Percentiles rank a stretch among this genome's conserved stretches.
Conservation (phyloP, 1,284 basidiomycete species). For the Leccinum angustisporum region DNA sequence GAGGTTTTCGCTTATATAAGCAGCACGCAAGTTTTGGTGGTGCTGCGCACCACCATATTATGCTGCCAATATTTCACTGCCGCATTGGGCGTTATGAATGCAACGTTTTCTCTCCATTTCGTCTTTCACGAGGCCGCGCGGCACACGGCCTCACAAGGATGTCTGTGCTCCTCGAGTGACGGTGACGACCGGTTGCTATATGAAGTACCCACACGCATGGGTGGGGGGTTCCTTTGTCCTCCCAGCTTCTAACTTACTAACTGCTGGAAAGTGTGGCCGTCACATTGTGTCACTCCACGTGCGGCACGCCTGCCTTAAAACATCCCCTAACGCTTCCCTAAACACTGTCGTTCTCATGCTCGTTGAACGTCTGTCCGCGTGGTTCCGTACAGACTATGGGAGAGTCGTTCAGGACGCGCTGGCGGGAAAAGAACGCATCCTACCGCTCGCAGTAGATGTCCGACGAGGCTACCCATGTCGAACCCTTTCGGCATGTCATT, state of each 20-base stretch:
- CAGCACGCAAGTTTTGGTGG: too few species aligned
- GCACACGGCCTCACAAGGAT: not conserved
- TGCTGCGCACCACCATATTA: too few species aligned
- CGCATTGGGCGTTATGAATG: constrained; percentile 13
- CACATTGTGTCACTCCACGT: too few species aligned
- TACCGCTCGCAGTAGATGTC: constrained; percentile 12
- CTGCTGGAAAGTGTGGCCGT: too few species aligned
- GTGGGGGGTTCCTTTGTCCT: constrained; percentile 4
- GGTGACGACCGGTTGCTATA: constrained; percentile 13
- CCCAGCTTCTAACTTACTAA: not conserved
- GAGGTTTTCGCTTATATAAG: too few species aligned
- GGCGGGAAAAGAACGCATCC: constrained; percentile 26
- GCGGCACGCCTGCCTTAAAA: not conserved
- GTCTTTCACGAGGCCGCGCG: constrained; percentile 11
- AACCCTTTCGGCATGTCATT: constrained; percentile 18
- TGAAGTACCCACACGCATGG: constrained; percentile 10
- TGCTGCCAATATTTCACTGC: not conserved
- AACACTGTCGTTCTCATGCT: constrained; percentile 15
- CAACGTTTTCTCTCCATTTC: constrained; percentile 15
- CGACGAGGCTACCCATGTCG: constrained; percentile 9
- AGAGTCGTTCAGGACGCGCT: constrained; percentile 23
- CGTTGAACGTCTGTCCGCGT: constrained; percentile 14
- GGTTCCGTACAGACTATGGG: constrained; percentile 9
- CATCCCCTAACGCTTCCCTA: not conserved
- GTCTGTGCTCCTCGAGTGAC: not conserved